Base-by-base conservation (phyloP, 2,329 filamentous ascomycete genomes). In the Pseudopyricularia cyperi region DNA sequence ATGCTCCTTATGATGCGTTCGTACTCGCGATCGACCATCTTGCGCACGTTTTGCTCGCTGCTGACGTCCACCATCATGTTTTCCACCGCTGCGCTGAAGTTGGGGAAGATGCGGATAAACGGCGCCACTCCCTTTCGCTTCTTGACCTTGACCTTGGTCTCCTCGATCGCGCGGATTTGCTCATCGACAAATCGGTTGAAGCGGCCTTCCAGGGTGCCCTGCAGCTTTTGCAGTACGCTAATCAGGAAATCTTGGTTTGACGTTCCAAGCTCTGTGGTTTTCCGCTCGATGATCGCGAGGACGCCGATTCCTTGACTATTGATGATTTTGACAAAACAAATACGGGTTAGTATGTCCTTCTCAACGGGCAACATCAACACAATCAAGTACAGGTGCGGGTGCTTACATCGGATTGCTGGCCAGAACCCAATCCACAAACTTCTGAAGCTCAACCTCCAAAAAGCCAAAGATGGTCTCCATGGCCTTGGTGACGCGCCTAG, bases 131-230 rank as follows among this genome's bases (percentile, higher is more conserved):
- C 91, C 70, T 94, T 96, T 58, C 93, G 85, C 74, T 97, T 97
- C 74, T 95, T 96, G 68, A 96, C 89, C 73, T 96, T 96, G 66
- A 98, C 91, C 68, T 97, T 97, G 37, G 90, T 97, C 55, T 97
- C 93, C 68, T 97, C 93, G 57, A 97, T 95, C 5, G 89, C 90
- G 26, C 88, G 87, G 54, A 97, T 86, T 65, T 98, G 93, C 57
- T 95, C 89, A 58, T 97, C 91, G 8, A 97, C 82, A 60, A 97
- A 96, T 56, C 87, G 89, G 55, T 77, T 82, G 70, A 95, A 96
- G 3, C 87, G 79, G 2, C 79, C 77, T 58, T 85, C 80, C 17
- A 97, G 73, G 42, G 79, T 79, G 52, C 81, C 77, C 58, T 93
- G 87, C 9, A 95, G 72, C 62, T 88, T 89, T 60, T 93, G 85